phyloP scores from a whole-genome alignment of 2,329 filamentous ascomycete genomes.

The Myriosclerotinia curreyana region DNA sequence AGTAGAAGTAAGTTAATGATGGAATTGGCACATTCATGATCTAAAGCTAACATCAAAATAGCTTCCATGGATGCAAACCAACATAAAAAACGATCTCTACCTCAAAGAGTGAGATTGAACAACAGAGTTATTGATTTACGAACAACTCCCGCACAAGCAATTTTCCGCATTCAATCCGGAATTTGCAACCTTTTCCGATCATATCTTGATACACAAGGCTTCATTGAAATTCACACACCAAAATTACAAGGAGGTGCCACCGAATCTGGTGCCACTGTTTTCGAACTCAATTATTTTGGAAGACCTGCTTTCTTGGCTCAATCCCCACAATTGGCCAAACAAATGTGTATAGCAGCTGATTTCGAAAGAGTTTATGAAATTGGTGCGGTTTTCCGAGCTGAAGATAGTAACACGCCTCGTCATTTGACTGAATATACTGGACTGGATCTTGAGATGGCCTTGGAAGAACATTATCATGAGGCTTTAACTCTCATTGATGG shows the following conservation, averaged over 20 bases:
- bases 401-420: constrained; percentile 93
- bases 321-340: constrained; percentile 87
- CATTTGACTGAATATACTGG: constrained; percentile 95
- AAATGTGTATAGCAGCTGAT: constrained; percentile 87
- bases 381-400: constrained; percentile 85
- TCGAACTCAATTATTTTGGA: constrained; percentile 88
- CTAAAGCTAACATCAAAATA: constrained; percentile 18
- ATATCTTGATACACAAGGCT: constrained; percentile 70
- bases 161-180: constrained; percentile 82
- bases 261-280: constrained; percentile 87
- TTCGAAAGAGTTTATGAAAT: constrained; percentile 88
- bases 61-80: constrained; percentile 32
- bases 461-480: constrained; percentile 86
- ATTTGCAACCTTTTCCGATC: constrained; percentile 77
- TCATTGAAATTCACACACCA: constrained; percentile 91
- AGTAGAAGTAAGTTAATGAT: constrained; percentile 22
- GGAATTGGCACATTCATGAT: constrained; percentile 16
- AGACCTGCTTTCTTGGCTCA: constrained; percentile 85
- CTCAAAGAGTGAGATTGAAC: constrained; percentile 58
- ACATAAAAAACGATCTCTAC: constrained; percentile 32
- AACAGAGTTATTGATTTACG: constrained; percentile 82
- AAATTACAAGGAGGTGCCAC: constrained; percentile 89
- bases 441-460: constrained; percentile 88
- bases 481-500: constrained; percentile 74
- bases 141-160: constrained; percentile 80